A percentile compares a stretch with the other conserved stretches of the same genome.
These are phyloP conservation scores for Penicillium flavigenum DNA, from an alignment of 495 filamentous ascomycete species.

Conservation along the genomic window DNA sequence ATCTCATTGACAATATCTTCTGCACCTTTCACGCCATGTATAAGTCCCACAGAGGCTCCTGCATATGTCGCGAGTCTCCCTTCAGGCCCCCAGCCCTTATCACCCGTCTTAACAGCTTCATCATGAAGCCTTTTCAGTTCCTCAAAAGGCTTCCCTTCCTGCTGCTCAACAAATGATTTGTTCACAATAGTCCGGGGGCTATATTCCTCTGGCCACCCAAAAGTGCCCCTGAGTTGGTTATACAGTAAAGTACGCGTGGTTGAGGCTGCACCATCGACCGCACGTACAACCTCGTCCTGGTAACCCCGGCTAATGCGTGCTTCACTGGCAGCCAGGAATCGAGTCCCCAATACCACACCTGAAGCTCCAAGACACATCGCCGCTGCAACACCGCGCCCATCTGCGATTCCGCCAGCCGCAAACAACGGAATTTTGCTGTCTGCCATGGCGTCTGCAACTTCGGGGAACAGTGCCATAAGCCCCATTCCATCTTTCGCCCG, in stretches of 20 bases:
- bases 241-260: slow-evolving; percentile 70
- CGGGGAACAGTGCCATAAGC: slow-evolving; percentile 57
- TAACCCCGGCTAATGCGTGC: slow-evolving; percentile 60
- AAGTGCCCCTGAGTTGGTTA: slow-evolving; percentile 66
- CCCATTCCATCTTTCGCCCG: slow-evolving; percentile 55
- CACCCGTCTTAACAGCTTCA: slow-evolving; percentile 51
- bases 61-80: slow-evolving; percentile 74
- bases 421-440: slow-evolving; percentile 53
- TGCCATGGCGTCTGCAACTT: slow-evolving; percentile 56
- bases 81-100: slow-evolving; percentile 60
- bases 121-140: slow-evolving; percentile 62
- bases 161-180: slow-evolving; percentile 57
- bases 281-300: slow-evolving; percentile 57
- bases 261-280: slow-evolving; percentile 59
- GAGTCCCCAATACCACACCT: slow-evolving; percentile 68
- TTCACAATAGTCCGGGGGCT: slow-evolving; percentile 64
- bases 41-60: slow-evolving; percentile 52
- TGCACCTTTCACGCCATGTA: slow-evolving; percentile 45
- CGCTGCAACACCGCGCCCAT: slow-evolving; percentile 64
- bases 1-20: slow-evolving; percentile 38
- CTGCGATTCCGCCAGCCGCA: slow-evolving; percentile 71
- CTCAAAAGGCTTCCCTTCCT: slow-evolving; percentile 53
- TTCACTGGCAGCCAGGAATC: slow-evolving; percentile 66
- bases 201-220: slow-evolving; percentile 65
- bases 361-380: slow-evolving; percentile 65